Percentiles rank a stretch among this genome's conserved stretches.
Evolutionary conservation across 768 basidiomycete species (phyloP).

Genomic region (Mycena capillaripes): DNA sequence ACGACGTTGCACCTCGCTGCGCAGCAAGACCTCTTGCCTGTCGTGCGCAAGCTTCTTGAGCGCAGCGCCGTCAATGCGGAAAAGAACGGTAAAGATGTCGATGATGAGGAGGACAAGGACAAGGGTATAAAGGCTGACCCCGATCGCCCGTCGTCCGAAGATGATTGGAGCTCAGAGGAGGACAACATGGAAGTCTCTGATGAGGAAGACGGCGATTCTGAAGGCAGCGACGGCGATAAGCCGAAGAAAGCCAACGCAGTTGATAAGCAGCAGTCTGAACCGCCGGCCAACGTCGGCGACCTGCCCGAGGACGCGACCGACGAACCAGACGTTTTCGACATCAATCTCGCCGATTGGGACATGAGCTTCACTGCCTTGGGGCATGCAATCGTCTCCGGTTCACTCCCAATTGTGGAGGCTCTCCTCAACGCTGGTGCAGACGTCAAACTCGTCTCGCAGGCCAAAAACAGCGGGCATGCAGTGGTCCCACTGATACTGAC

Average conservation of each 20-base stretch:
- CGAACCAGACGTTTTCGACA: slow-evolving; percentile 67
- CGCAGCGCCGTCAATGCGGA: slow-evolving; percentile 59
- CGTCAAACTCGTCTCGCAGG: slow-evolving; percentile 50
- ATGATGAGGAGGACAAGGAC: slow-evolving; percentile 43
- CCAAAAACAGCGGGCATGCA: slow-evolving; percentile 38
- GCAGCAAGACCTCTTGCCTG: slow-evolving; percentile 55
- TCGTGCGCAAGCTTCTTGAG: slow-evolving; percentile 66
- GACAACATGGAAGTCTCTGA: slow-evolving; percentile 39
- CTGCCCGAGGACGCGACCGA: slow-evolving; percentile 64
- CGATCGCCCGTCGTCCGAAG: slow-evolving; percentile 59
- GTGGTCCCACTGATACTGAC: slow-evolving; percentile 56
- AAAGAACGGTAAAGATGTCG: slow-evolving; percentile 41
- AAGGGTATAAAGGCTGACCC: slow-evolving; percentile 26
- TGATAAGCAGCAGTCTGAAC: slow-evolving; percentile 22
- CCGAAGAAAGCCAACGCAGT: slow-evolving; percentile 23
- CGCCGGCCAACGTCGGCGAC: slow-evolving; percentile 46
- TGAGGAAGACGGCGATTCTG: slow-evolving; percentile 36
- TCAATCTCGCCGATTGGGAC: slow-evolving; percentile 72
- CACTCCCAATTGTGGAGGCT: slow-evolving; percentile 57
- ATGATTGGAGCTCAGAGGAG: slow-evolving; percentile 47
- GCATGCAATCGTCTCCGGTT: slow-evolving; percentile 65
- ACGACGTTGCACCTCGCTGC: slow-evolving; percentile 70
- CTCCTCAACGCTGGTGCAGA: slow-evolving; percentile 66
- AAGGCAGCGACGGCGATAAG: slow-evolving; percentile 29
- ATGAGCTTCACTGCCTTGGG: slow-evolving; percentile 65